Base-by-base conservation (phyloP, 441 rosid species). In the Cnidoscolus chayamansa region DNA sequence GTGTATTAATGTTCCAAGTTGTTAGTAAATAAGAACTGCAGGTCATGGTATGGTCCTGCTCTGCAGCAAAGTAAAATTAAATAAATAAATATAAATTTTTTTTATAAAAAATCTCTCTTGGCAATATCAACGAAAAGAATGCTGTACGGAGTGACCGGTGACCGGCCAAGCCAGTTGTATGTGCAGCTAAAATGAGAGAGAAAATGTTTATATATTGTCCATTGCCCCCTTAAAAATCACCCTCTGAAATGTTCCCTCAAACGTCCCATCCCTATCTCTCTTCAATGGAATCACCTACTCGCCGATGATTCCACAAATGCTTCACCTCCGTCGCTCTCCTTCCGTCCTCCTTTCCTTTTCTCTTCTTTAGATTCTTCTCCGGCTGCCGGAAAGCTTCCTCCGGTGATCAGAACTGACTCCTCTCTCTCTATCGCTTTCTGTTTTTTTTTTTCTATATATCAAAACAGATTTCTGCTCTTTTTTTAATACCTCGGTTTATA, bases 201-300 rank as follows among this genome's bases (percentile, higher is more conserved):
- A 80, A 78, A 77, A 31, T 76, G 71, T 80, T 72, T 83, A 78
- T 83, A 86, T 83, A 84, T 84, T 75, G 74, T 76, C 79, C 81
- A 65, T 30, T 47, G 73, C 77, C 64, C 68, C 35, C 37, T 13
- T 56, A 20, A 30, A 56, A 20, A 20, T 8, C 10, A 59, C 17
- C 57, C 79, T 83, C 86, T 81, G 79, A 77, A 79, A 73, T 81
- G 86, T 80, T 83, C 86, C 74, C 72, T 83, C 86, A 73, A 72
- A 78, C 78, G 84, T 81, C 83, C 74, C 85, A 25, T 82, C 82
- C 76, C 71, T 60, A 35, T 60, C 63, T 65, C 58, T 53, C 72
- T 19, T 68, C 25, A 49, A 56, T 20, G 64, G 67, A 76, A 70
- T 63, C 80, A 50, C 47, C 63, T 51, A 17, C 62, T 65, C 82